phyloP scores from a whole-genome alignment of 169 alveolate genomes.

The Plasmodium chabaudi region DNA sequence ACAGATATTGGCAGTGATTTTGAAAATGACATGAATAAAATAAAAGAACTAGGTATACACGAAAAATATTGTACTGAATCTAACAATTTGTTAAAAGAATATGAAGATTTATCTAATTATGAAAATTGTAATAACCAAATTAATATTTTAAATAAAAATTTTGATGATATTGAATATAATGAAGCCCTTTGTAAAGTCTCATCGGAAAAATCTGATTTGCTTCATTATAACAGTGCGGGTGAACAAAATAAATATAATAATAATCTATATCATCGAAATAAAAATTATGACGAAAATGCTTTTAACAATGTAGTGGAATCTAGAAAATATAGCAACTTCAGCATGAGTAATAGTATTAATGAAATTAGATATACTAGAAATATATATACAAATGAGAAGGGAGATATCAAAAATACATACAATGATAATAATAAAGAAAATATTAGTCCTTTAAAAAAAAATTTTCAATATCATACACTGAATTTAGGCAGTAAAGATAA shows the following conservation, averaged over 20 bases:
- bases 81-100: background rate
- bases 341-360: background rate
- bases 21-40: slow-evolving; percentile 1
- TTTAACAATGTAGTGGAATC: background rate
- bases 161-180: background rate
- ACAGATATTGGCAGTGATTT: slow-evolving; percentile 15
- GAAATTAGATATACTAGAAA: background rate
- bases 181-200: background rate
- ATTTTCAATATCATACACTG: slow-evolving; percentile 32
- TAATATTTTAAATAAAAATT: background rate
- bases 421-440: slow-evolving; percentile 8
- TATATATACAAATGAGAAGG: background rate
- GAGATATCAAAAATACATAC: background rate
- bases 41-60: background rate
- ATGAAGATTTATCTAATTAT: background rate
- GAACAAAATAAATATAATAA: background rate
- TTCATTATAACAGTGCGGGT: background rate
- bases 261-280: background rate
- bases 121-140: background rate
- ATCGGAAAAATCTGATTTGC: too few species aligned
- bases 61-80: background rate
- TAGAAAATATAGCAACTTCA: background rate
- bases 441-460: slow-evolving; percentile 2
- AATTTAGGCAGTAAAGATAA: slow-evolving; percentile 39
- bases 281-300: background rate